Base-by-base conservation (phyloP, 495 filamentous ascomycete genomes). In the Lentithecium fluviatile region DNA sequence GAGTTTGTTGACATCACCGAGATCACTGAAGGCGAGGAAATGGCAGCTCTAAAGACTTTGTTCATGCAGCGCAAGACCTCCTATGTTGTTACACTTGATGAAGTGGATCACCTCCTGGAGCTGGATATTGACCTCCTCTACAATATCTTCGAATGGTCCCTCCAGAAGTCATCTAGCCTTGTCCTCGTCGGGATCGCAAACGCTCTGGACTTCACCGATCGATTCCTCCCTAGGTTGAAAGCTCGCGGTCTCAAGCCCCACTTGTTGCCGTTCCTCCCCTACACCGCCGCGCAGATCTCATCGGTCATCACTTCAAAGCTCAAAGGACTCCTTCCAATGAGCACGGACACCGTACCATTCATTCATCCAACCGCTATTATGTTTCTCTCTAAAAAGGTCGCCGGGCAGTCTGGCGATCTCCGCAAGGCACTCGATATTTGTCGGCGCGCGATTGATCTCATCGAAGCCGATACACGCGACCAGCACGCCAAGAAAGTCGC, bases 371-470 rank as follows among this genome's bases (percentile, higher is more conserved):
- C 90, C 7, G 94, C 94, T 4, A 90, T 97, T 53, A 89, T 93
- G 68, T 83, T 97, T 42, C 95, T 91, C 70, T 86, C 93, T 8
- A 91, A 93, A 67, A 99, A 97, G 69, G 90, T 97, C 12, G 87
- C 93, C 0, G 88, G 86, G 12, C 91, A 97, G 70, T 95, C 89
- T 0, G 94, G 95, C 17, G 94, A 99, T 74, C 77, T 99, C 37
- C 88, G 94, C 21, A 93, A 96, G 70, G 95, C 91, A 0, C 97
- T 97, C 66, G 93, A 97, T 69, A 87, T 99, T 48, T 88, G 90
- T 71, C 89, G 90, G 20, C 84, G 90, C 15, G 89, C 91, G 1
- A 85, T 99, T 60, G 93, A 97, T 71, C 77, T 93, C 1, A 85
- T 97, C 52, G 94, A 97, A 72, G 78, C 80, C 36, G 94, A 99